Conservation (phyloP, 2,329 filamentous ascomycete species). For the Camptophora hylomeconis region DNA sequence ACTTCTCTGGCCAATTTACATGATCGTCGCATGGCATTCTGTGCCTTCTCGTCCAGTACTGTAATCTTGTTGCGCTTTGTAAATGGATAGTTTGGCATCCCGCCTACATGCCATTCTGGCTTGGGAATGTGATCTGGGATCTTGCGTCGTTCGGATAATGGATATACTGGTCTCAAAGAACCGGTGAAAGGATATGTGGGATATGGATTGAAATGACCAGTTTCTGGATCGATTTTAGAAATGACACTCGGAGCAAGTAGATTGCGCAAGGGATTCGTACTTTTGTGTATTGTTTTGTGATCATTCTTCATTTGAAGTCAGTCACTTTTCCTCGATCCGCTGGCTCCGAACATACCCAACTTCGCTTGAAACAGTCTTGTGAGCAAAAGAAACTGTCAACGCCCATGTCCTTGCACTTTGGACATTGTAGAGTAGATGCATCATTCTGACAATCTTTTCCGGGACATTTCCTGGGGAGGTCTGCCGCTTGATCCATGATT, state of each 20-base stretch:
- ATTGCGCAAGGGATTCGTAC: slow-evolving; percentile 61
- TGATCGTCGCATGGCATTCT: slow-evolving; percentile 85
- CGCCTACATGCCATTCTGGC: slow-evolving; percentile 80
- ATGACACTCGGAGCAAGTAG: slow-evolving; percentile 66
- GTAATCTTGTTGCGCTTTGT: slow-evolving; percentile 68
- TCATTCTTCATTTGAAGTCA: slow-evolving; percentile 42
- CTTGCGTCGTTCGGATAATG: slow-evolving; percentile 56
- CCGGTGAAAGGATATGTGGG: slow-evolving; percentile 77
- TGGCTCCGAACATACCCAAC: slow-evolving; percentile 59
- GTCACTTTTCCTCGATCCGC: slow-evolving; percentile 1
- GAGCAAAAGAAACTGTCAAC: slow-evolving; percentile 94
- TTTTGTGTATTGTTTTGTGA: slow-evolving; percentile 77
- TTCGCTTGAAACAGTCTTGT: slow-evolving; percentile 97
- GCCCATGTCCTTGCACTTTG: slow-evolving; percentile 81
- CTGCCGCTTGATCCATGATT: slow-evolving; percentile 21
- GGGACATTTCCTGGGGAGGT: slow-evolving; percentile 44
- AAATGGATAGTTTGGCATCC: slow-evolving; percentile 57
- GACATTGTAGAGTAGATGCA: slow-evolving; percentile 77
- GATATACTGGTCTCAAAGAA: slow-evolving; percentile 71
- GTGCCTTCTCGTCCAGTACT: slow-evolving; percentile 64
- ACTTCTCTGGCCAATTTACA: slow-evolving; percentile 81
- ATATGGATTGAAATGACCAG: slow-evolving; percentile 83
- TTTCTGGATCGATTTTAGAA: slow-evolving; percentile 84
- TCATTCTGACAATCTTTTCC: slow-evolving; percentile 78
- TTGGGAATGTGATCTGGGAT: slow-evolving; percentile 69